Conservation (phyloP, 1,284 basidiomycete genomes). For the Erythrobasidium hasegawianum region DNA sequence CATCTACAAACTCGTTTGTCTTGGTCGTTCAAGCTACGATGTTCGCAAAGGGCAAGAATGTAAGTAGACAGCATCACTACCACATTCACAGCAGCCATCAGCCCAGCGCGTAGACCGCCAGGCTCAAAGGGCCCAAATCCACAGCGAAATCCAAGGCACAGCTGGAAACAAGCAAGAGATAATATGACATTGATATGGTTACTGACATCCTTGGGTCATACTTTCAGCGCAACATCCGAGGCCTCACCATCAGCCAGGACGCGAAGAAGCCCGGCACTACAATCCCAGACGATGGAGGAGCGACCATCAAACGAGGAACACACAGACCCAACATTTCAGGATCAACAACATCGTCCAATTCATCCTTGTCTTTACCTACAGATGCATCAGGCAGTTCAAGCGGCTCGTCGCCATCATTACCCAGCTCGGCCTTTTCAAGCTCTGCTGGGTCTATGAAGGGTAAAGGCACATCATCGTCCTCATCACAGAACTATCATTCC, state of each 20-base stretch:
- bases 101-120: too few species aligned
- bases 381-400: constrained; percentile 29
- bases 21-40: too few species aligned
- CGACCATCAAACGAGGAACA: constrained; percentile 25
- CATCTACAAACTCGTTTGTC: too few species aligned
- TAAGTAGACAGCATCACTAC: too few species aligned
- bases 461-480: not conserved
- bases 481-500: constrained; percentile 25
- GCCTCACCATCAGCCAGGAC: constrained; percentile 34
- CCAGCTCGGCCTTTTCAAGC: constrained; percentile 29
- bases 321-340: constrained; percentile 27
- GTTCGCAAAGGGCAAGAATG: not conserved
- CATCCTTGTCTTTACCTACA: constrained; percentile 24
- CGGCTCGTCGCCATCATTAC: constrained; percentile 24
- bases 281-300: not conserved
- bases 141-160: too few species aligned
- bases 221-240: constrained; percentile 37
- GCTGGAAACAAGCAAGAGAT: too few species aligned
- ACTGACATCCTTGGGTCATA: too few species aligned
- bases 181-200: too few species aligned
- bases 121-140: too few species aligned
- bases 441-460: constrained; percentile 26
- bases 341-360: constrained; percentile 27
- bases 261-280: constrained; percentile 30
- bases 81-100: too few species aligned